A percentile compares a stretch with the other conserved stretches of the same genome.
phyloP scores from a whole-genome alignment of 2,329 filamentous ascomycete genomes.

The Epichloe scottii region DNA sequence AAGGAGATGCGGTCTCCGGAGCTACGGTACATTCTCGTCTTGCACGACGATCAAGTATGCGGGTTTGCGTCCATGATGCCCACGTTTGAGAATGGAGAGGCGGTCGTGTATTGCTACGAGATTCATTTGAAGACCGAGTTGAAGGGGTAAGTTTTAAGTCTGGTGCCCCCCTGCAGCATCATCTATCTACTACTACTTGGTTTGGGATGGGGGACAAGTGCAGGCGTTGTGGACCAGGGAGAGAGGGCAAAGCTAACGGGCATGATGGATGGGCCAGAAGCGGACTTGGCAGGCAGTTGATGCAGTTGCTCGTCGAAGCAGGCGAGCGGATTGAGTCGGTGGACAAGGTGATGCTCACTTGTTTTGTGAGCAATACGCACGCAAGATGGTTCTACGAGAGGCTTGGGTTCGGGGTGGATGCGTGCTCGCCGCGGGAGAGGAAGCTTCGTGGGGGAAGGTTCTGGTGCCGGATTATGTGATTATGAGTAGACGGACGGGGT shows the following conservation, averaged over 20 bases:
- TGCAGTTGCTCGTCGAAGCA: constrained; percentile 40
- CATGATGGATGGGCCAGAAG: constrained; percentile 27
- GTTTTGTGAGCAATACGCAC: constrained; percentile 48
- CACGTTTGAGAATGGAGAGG: constrained; percentile 51
- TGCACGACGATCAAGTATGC: constrained; percentile 21
- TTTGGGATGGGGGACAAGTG: no score
- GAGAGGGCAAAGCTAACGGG: background rate
- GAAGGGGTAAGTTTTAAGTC: constrained; percentile 37
- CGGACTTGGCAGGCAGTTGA: constrained; percentile 49
- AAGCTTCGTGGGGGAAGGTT: constrained; percentile 41
- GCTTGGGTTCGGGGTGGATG: constrained; percentile 44
- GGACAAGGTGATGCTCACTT: constrained; percentile 61
- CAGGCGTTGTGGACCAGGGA: no score
- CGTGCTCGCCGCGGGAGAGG: constrained; percentile 39
- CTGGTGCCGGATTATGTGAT: constrained; percentile 47
- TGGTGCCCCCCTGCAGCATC: background rate
- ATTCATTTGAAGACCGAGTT: constrained; percentile 51
- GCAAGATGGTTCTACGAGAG: constrained; percentile 49
- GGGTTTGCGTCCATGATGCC: constrained; percentile 60
- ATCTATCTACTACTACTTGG: no score
- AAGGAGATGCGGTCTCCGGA: constrained; percentile 56
- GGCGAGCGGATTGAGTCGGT: constrained; percentile 41
- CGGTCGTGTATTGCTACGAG: constrained; percentile 69
- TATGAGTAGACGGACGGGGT: constrained; percentile 34
- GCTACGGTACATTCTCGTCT: constrained; percentile 56